Evolutionary conservation across 768 basidiomycete species (phyloP), one percentile per base, ranked within the genome.

Genomic region (Trametes cingulata): DNA sequence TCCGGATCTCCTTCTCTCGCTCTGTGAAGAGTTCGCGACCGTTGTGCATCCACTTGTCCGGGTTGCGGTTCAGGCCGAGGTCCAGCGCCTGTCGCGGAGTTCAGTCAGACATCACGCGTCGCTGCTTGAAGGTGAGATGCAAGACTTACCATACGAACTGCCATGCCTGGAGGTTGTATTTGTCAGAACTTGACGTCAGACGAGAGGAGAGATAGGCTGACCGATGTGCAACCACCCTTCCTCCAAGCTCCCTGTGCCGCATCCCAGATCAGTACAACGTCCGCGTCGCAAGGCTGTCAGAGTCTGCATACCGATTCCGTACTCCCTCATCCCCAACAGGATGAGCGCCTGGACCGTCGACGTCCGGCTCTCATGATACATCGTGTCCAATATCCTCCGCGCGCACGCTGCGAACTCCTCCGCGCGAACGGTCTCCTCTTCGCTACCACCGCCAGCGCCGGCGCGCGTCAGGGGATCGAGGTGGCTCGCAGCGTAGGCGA

Each of bases 201-300:
- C 2, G 22, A 2, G 2, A 25, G 6, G 33, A 3, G 5, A 36
- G 14, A 7, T 20, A n/a, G 6, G 8, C 58, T 42, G 27, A 69
- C 90, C 90, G 60, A 88, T 84, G 67, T 88, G 91, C 48, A 91
- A 78, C 93, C 93, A 95, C 0, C 88, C 90, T 69, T 89, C 87
- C 62, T 91, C 88, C 87, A 93, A 88, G 20, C 78, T 77, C 15
- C 78, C 79, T 80, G 58, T 27, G 37, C 19, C 10, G 10, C 5
- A 50, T 1, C 1, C n/a, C 10, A 48, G 1, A 2, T 49, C 22
- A 25, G 39, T 29, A 15, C 4, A 9, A 9, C 40, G 24, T 25
- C 19, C 20, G 37, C 22, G 2, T 15, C 19, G n/a, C 14, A 25
- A 42, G 33, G 36, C 19, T 5, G 29, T n/a, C 29, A 10, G 29